These are phyloP conservation scores for Ordospora colligata DNA, from an alignment of 371 early-diverging fungal species.

Conservation along the genomic window DNA sequence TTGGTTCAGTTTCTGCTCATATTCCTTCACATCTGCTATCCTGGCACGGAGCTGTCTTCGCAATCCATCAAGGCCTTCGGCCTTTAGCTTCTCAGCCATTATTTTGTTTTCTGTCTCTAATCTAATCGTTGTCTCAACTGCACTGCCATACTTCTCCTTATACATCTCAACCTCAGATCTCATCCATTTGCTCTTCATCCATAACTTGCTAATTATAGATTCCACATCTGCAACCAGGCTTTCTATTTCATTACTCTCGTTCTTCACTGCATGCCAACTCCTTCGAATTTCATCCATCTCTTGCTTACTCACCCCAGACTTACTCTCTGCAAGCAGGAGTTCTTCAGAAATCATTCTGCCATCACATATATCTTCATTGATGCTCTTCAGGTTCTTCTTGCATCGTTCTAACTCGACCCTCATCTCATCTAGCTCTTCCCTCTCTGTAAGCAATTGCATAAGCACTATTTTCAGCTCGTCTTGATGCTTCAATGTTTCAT, in stretches of 20 bases:
- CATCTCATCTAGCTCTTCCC: conserved; percentile 17
- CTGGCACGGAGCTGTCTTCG: conserved; percentile 45
- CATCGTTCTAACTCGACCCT: background rate
- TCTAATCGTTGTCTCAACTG: background rate
- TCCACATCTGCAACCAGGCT: background rate
- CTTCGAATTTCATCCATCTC: background rate
- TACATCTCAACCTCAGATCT: background rate
- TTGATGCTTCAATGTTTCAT: background rate
- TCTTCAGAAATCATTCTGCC: background rate
- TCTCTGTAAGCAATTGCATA: background rate
- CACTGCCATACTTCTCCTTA: background rate
- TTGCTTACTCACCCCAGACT: background rate
- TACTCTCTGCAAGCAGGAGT: background rate
- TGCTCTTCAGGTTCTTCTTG: background rate
- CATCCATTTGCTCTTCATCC: background rate
- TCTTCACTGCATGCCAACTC: background rate
- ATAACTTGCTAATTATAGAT: background rate
- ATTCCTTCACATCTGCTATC: conserved; percentile 49
- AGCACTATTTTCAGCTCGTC: background rate
- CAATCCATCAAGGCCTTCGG: conserved; percentile 19
- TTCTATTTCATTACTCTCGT: background rate
- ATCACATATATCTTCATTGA: conserved; percentile 2
- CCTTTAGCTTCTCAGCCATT: conserved; percentile 1
- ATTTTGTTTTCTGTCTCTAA: background rate
- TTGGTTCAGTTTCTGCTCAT: conserved; percentile 47